These are phyloP conservation scores for Alternaria solani DNA, from an alignment of 2,329 filamentous ascomycete species.

Conservation along the genomic window DNA sequence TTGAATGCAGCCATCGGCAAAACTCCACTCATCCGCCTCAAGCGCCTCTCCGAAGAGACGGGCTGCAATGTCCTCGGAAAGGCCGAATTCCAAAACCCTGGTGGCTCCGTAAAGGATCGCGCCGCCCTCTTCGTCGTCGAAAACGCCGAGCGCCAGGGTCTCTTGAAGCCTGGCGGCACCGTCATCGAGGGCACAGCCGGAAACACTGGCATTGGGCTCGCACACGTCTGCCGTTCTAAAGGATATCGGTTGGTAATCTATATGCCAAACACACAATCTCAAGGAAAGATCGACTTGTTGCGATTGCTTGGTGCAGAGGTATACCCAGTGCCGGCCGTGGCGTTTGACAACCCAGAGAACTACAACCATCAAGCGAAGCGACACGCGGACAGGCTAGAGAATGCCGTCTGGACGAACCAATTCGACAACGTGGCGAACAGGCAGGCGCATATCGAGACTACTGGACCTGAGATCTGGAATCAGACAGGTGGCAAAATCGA, in stretches of 20 bases:
- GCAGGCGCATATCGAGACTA: constrained; percentile 94
- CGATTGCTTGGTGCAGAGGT: constrained; percentile 92
- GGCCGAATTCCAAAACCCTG: constrained; percentile 98
- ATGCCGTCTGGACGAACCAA: constrained; percentile 98
- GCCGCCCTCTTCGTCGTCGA: constrained; percentile 93
- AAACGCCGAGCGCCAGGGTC: constrained; percentile 87
- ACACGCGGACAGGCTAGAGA: constrained; percentile 85
- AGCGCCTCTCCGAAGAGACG: constrained; percentile 86
- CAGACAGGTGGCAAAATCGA: constrained; percentile 88
- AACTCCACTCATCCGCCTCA: constrained; percentile 90
- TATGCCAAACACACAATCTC: constrained; percentile 98
- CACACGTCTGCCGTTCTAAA: constrained; percentile 90
- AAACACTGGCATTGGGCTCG: constrained; percentile 97
- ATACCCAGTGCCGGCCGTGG: constrained; percentile 92
- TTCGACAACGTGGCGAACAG: constrained; percentile 97
- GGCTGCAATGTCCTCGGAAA: constrained; percentile 96
- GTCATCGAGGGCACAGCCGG: constrained; percentile 97
- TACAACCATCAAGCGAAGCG: constrained; percentile 96
- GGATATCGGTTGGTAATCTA: constrained; percentile 98
- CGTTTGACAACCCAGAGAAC: constrained; percentile 93
- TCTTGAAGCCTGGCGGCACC: constrained; percentile 84
- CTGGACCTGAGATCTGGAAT: constrained; percentile 95
- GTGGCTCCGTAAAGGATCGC: constrained; percentile 94
- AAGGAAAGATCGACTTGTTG: constrained; percentile 95
- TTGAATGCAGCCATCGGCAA: constrained; percentile 83